Evolutionary conservation across 441 rosid species (phyloP).

Genomic region (Populus trichocarpa): DNA sequence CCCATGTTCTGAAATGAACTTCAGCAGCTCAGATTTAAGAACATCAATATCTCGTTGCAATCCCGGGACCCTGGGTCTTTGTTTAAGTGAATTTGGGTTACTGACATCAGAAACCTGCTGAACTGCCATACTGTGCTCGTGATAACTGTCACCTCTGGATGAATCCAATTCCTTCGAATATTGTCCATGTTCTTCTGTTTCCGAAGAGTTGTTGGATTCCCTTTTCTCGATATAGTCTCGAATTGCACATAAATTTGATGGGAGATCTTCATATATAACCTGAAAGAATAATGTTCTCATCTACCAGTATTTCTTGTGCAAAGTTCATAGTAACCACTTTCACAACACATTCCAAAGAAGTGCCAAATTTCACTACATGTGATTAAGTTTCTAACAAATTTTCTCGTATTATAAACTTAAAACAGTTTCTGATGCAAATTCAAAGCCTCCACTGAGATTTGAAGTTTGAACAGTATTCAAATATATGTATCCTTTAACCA

Average conservation of each 20-base stretch:
- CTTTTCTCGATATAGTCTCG: constrained; percentile 81
- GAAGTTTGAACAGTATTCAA: background rate
- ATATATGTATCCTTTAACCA: background rate
- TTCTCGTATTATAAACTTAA: background rate
- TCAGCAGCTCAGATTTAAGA: constrained; percentile 72
- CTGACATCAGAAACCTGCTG: constrained; percentile 20
- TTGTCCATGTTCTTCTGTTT: constrained; percentile 30
- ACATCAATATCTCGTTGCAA: constrained; percentile 80
- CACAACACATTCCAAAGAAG: background rate
- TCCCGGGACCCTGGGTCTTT: constrained; percentile 80
- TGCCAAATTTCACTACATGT: background rate
- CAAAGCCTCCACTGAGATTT: background rate
- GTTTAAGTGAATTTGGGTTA: constrained; percentile 32
- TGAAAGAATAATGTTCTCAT: constrained; percentile 22
- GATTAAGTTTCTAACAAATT: background rate
- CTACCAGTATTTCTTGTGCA: background rate
- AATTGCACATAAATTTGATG: constrained; percentile 87
- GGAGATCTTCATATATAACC: constrained; percentile 99
- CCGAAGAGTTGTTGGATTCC: constrained; percentile 35
- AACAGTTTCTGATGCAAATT: background rate
- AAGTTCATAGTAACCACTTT: background rate
- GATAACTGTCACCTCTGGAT: constrained; percentile 24
- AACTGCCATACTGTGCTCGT: constrained; percentile 5
- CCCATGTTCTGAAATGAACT: constrained; percentile 79
- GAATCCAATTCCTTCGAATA: constrained; percentile 36